A percentile compares a stretch with the other conserved stretches of the same genome.
Evolutionary conservation across 176 grass and related monocot genomes (phyloP).

Genomic region (Carex myosuroides): DNA sequence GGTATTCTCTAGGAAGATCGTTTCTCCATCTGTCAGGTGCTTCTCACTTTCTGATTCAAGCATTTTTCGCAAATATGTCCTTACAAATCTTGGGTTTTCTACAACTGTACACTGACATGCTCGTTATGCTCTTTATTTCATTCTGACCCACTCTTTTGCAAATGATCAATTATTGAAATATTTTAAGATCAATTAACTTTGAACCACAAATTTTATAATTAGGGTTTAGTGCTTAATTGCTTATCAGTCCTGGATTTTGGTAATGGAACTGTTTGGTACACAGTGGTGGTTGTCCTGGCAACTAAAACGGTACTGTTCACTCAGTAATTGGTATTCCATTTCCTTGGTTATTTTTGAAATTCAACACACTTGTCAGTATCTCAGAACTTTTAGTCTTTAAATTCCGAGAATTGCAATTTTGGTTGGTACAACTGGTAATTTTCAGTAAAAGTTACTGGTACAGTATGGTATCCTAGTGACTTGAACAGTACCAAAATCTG

Average conservation of each 20-base stretch:
- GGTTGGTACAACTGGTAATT: background rate
- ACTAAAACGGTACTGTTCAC: background rate
- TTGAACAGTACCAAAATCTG: background rate
- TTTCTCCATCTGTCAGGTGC: constrained; percentile 7
- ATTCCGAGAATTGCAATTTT: background rate
- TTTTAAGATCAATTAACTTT: background rate
- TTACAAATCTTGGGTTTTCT: background rate
- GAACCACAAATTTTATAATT: background rate
- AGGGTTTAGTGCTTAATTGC: background rate
- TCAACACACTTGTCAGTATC: background rate
- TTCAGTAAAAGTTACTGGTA: background rate
- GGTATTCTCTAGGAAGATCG: background rate
- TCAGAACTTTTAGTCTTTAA: background rate
- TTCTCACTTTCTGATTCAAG: background rate
- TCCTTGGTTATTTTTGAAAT: no score
- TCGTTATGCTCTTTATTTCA: background rate
- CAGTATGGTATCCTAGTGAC: background rate
- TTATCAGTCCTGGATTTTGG: background rate
- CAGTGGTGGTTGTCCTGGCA: background rate
- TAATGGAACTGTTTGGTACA: background rate
- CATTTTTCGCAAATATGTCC: background rate
- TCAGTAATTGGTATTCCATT: background rate
- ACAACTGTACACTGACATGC: background rate
- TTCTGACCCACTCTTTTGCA: background rate
- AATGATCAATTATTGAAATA: background rate